phyloP scores from a whole-genome alignment of 208 protist species.

The Wallacemonas collosoma region DNA sequence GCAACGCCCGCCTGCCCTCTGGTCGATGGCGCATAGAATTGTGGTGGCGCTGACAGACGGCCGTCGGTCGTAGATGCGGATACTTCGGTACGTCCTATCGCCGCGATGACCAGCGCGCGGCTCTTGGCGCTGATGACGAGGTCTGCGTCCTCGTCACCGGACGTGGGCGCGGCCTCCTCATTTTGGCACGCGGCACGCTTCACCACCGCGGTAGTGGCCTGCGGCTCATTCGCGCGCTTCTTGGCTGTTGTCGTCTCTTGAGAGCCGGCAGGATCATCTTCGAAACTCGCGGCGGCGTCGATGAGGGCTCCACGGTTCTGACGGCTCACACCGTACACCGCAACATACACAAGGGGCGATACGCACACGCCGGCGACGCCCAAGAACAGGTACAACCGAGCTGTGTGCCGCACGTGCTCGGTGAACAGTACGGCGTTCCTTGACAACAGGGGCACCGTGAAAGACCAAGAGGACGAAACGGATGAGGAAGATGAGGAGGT shows the following conservation, averaged over 20 bases:
- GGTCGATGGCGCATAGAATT: too few relatives aligned
- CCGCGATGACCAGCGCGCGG: background rate
- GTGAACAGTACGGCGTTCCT: background rate
- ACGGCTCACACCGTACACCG: slow-evolving; percentile 19
- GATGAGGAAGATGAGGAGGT: too few relatives aligned
- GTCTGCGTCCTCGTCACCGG: background rate
- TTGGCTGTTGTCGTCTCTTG: background rate
- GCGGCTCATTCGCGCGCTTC: too few relatives aligned
- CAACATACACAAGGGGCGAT: background rate
- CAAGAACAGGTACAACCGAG: slow-evolving; percentile 10
- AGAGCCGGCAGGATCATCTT: background rate
- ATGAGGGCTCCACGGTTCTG: slow-evolving; percentile 16
- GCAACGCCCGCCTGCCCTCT: too few relatives aligned
- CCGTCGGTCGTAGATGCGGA: too few relatives aligned
- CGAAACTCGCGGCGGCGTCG: background rate
- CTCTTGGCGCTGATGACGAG: slow-evolving; percentile 3
- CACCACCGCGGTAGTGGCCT: too few relatives aligned
- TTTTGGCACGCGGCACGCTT: background rate
- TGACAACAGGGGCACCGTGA: background rate
- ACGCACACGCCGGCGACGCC: slow-evolving; percentile 14
- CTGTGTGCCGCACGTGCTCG: slow-evolving; percentile 17
- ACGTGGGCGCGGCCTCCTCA: background rate
- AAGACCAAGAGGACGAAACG: too few relatives aligned
- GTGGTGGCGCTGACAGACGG: too few relatives aligned
- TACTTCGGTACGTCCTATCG: too few relatives aligned